Evolutionary conservation across 441 rosid genomes (phyloP).

Genomic region (Erysimum cheiri): DNA sequence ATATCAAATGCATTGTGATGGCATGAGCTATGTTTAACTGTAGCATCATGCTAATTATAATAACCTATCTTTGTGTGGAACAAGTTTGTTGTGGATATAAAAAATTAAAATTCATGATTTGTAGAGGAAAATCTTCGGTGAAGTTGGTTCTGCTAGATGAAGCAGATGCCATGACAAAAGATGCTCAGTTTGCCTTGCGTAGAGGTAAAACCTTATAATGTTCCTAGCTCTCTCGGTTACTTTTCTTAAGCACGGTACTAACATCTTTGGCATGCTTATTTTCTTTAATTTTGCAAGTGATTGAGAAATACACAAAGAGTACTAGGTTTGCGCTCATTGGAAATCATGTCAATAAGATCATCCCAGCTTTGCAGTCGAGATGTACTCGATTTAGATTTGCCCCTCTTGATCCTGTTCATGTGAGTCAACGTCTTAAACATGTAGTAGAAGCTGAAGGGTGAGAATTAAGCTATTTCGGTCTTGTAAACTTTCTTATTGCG

Average conservation of each 20-base stretch:
- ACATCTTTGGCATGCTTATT: conserved; percentile 30
- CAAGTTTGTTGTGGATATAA: conserved; percentile 16
- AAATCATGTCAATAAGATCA: conserved; percentile 95
- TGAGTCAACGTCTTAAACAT: conserved; percentile 82
- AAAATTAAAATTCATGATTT: conserved; percentile 32
- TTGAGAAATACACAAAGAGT: conserved; percentile 95
- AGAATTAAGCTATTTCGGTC: conserved; percentile 33
- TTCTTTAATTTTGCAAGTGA: conserved; percentile 57
- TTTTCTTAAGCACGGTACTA: conserved; percentile 1
- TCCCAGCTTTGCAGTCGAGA: conserved; percentile 96
- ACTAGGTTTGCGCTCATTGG: conserved; percentile 95
- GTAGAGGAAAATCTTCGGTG: conserved; percentile 75
- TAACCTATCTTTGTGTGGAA: neutral
- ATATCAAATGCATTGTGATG: neutral
- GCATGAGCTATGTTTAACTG: neutral
- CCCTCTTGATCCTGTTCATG: conserved; percentile 82
- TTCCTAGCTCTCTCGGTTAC: neutral
- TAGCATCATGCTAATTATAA: conserved; percentile 1
- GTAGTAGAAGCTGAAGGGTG: conserved; percentile 86
- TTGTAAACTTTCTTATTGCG: neutral
- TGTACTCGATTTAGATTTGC: conserved; percentile 97
- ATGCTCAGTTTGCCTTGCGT: conserved; percentile 98
- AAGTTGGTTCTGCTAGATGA: conserved; percentile 95
- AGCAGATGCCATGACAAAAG: conserved; percentile 99
- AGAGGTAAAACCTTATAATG: conserved; percentile 60